A percentile compares a stretch with the other conserved stretches of the same genome.
Conservation (phyloP, 352 stramenopile genomes). For the Phytophthora constricta region DNA sequence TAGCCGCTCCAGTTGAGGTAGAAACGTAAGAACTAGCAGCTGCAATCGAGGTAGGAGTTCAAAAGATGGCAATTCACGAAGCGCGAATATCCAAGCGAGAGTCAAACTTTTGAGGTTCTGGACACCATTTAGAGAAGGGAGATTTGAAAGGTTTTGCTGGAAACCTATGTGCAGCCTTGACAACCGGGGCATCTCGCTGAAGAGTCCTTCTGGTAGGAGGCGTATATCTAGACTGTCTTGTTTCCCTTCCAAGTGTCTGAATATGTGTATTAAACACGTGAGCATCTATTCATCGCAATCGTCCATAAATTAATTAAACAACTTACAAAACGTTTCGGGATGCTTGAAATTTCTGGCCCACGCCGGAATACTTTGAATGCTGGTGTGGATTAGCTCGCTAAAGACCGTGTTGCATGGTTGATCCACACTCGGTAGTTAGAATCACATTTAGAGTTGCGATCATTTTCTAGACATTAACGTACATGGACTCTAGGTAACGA, state of each 20-base stretch:
- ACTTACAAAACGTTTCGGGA: constrained; percentile 41
- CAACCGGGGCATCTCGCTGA: constrained; percentile 32
- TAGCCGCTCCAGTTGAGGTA: constrained; percentile 20
- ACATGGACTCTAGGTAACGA: constrained; percentile 28
- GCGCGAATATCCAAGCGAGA: constrained; percentile 14
- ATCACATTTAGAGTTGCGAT: not conserved
- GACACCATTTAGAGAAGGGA: constrained; percentile 27
- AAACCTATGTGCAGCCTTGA: constrained; percentile 24
- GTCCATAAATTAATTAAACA: not conserved
- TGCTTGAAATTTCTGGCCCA: constrained; percentile 33
- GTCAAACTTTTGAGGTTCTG: constrained; percentile 31
- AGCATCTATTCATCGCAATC: too few relatives aligned
- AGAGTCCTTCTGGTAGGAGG: constrained; percentile 20
- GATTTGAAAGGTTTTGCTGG: constrained; percentile 6
- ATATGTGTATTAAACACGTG: not conserved
- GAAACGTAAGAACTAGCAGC: constrained; percentile 8
- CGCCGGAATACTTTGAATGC: constrained; percentile 22
- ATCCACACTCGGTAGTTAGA: not conserved
- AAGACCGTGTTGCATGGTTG: not conserved
- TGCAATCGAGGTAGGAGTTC: constrained; percentile 12
- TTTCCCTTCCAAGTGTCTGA: constrained; percentile 34
- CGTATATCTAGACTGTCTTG: constrained; percentile 14
- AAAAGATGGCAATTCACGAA: constrained; percentile 15
- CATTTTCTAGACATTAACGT: constrained; percentile 9
- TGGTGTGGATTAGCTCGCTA: constrained; percentile 30